Conservation (phyloP, 768 basidiomycete genomes). For the Tephrocybe rancida region DNA sequence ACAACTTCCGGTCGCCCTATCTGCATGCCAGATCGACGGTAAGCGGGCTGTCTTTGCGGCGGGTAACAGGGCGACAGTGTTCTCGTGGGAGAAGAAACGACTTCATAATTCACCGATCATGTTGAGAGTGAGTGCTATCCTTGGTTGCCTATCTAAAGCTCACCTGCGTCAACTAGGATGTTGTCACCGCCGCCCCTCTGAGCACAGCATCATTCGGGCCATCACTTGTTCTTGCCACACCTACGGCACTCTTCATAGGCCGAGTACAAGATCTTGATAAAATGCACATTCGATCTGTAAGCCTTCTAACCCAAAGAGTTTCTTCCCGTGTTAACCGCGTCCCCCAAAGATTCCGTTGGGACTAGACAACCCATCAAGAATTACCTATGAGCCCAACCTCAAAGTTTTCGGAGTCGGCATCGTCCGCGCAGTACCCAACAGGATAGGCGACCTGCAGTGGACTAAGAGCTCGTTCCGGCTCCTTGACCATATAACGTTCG, state of each 20-base stretch:
- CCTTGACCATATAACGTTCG: conserved; percentile 65
- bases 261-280: conserved; percentile 68
- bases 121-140: conserved; percentile 50
- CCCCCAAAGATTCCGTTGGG: conserved; percentile 66
- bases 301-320: conserved; percentile 15
- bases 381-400: conserved; percentile 57
- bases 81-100: conserved; percentile 68
- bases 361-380: conserved; percentile 66
- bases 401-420: conserved; percentile 71
- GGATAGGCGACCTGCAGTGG: conserved; percentile 51
- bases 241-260: conserved; percentile 63
- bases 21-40: conserved; percentile 55
- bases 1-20: conserved; percentile 62
- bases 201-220: conserved; percentile 49
- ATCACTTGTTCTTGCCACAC: conserved; percentile 61
- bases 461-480: conserved; percentile 63
- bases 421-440: conserved; percentile 50
- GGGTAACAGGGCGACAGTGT: conserved; percentile 67
- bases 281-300: conserved; percentile 79
- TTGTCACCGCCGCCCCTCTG: conserved; percentile 52
- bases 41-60: conserved; percentile 66
- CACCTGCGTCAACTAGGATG: conserved; percentile 36
- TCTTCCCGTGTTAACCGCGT: conserved; percentile 1
- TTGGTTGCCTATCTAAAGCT: neutral
- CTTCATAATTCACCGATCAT: conserved; percentile 71